A percentile compares a stretch with the other conserved stretches of the same genome.
phyloP scores from a whole-genome alignment of 257 asterid species.

The Leptodermis oblonga region DNA sequence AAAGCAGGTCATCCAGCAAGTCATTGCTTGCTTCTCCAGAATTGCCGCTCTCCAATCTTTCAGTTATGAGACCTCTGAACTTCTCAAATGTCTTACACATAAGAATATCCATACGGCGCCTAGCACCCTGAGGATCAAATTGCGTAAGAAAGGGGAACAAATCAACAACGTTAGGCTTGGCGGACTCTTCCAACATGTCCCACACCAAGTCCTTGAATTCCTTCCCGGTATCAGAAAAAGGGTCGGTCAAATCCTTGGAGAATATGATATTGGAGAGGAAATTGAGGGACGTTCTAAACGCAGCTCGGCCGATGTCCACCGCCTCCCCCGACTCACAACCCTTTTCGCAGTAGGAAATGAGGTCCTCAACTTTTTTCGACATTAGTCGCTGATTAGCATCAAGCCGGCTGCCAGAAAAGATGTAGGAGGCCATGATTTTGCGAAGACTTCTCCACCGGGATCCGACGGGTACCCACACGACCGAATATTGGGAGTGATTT shows the following conservation, averaged over 20 bases:
- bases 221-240: conserved; percentile 38
- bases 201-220: conserved; percentile 60
- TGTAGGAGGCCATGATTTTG: conserved; percentile 33
- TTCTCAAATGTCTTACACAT: conserved; percentile 27
- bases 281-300: conserved; percentile 33
- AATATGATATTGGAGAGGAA: conserved; percentile 44
- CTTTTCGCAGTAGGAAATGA: conserved; percentile 40
- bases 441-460: conserved; percentile 26
- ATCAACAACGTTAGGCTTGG: conserved; percentile 1
- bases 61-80: conserved; percentile 33
- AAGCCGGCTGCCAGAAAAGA: conserved; percentile 55
- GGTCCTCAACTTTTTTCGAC: conserved; percentile 50
- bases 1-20: neutral
- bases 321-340: conserved; percentile 37
- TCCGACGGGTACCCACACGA: conserved; percentile 20
- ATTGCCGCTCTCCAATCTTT: conserved; percentile 28
- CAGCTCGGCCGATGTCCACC: conserved; percentile 23
- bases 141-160: neutral
- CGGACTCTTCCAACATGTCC: conserved; percentile 48
- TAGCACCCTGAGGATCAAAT: conserved; percentile 2
- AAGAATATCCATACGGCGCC: conserved; percentile 31
- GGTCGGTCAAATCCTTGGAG: conserved; percentile 44
- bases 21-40: conserved; percentile 21
- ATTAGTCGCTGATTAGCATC: conserved; percentile 48
- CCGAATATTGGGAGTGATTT: conserved; percentile 20